A percentile compares a stretch with the other conserved stretches of the same genome.
phyloP scores from a whole-genome alignment of 2,329 filamentous ascomycete species.

The Aspergillus quadrilineatus region DNA sequence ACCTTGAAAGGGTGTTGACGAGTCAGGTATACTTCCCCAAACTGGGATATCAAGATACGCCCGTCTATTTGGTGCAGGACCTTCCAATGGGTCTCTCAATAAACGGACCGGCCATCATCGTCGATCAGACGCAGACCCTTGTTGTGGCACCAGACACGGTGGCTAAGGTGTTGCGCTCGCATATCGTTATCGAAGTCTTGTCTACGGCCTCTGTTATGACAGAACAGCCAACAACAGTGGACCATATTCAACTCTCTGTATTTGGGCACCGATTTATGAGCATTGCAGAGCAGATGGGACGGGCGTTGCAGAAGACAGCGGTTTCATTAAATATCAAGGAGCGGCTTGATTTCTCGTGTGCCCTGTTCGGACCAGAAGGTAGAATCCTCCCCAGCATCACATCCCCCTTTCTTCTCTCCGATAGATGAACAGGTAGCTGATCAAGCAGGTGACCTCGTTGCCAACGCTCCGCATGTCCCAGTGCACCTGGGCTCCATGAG shows the following conservation, averaged over 20 bases:
- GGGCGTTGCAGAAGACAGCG: slow-evolving; percentile 56
- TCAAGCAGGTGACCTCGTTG: slow-evolving; percentile 60
- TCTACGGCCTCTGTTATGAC: slow-evolving; percentile 41
- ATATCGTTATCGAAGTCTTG: slow-evolving; percentile 82
- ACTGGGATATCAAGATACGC: slow-evolving; percentile 33
- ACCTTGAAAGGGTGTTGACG: slow-evolving; percentile 49
- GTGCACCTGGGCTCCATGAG: slow-evolving; percentile 82
- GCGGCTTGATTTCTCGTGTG: slow-evolving; percentile 81
- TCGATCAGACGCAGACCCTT: slow-evolving; percentile 74
- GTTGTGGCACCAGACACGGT: slow-evolving; percentile 77
- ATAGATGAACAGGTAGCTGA: background rate
- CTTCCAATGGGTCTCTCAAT: slow-evolving; percentile 14
- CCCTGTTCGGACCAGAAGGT: slow-evolving; percentile 70
- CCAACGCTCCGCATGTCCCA: slow-evolving; percentile 71
- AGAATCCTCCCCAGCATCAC: background rate
- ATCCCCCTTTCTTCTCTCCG: background rate
- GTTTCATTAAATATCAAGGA: slow-evolving; percentile 74
- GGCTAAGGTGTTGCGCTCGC: slow-evolving; percentile 79
- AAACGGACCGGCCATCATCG: slow-evolving; percentile 77
- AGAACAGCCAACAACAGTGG: slow-evolving; percentile 31
- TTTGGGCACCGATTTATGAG: slow-evolving; percentile 60
- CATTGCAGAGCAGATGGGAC: slow-evolving; percentile 60
- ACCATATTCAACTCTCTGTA: slow-evolving; percentile 55
- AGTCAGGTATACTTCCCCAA: slow-evolving; percentile 54
- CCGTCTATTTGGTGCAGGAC: slow-evolving; percentile 36